Conservation (phyloP, 192 early-diverging fungal species). For the Gryganskiella cystojenkinii region DNA sequence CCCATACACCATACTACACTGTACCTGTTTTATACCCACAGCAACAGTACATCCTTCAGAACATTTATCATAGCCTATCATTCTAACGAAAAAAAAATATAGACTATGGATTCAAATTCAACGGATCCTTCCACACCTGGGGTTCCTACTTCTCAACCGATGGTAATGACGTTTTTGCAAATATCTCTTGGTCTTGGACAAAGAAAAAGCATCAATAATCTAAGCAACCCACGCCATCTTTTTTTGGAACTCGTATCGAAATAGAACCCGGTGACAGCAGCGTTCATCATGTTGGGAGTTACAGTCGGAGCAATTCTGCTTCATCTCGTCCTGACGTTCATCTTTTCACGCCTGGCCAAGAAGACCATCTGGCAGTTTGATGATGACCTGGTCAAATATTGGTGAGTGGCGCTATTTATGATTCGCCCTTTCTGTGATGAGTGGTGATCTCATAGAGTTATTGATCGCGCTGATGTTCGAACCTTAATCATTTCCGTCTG, state of each 20-base stretch:
- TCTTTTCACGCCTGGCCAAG: constrained; percentile 38
- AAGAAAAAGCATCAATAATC: too few species aligned
- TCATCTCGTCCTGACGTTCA: constrained; percentile 34
- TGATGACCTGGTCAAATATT: constrained; percentile 50
- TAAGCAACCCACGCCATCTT: too few species aligned
- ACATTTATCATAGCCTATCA: neutral
- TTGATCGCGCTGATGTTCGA: too few species aligned
- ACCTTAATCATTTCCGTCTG: neutral
- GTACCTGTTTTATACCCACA: neutral
- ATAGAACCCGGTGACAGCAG: constrained; percentile 36
- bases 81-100: neutral
- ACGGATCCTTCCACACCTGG: constrained; percentile 5
- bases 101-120: constrained; percentile 28
- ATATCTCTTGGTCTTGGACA: too few species aligned
- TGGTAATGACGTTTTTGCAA: too few species aligned
- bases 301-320: constrained; percentile 34
- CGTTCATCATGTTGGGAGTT: constrained; percentile 49
- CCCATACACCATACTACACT: neutral
- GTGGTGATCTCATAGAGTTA: too few species aligned
- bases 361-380: constrained; percentile 55
- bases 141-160: constrained; percentile 21
- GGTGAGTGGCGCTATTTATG: constrained; percentile 19
- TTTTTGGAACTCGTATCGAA: neutral
- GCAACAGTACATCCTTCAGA: neutral
- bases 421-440: too few species aligned